Percentiles rank a stretch among this genome's conserved stretches.
Evolutionary conservation across 1,284 basidiomycete species (phyloP).

Genomic region (Abortiporus biennis): DNA sequence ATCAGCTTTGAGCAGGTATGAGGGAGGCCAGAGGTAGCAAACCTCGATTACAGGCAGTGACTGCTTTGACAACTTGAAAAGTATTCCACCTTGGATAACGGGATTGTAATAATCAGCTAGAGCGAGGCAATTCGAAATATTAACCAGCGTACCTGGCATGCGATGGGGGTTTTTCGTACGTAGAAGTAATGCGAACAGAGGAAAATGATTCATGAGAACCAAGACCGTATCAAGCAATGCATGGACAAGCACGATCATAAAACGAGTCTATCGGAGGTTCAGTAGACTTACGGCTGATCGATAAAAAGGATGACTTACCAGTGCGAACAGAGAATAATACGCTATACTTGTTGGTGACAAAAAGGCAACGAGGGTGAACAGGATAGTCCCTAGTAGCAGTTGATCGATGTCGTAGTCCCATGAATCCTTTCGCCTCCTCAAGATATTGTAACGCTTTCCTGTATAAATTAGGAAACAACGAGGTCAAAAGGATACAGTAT

Average conservation of each 20-base stretch:
- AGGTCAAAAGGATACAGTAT: neutral
- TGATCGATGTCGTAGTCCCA: slow-evolving; percentile 94
- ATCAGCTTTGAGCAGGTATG: neutral
- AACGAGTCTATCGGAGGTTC: slow-evolving; percentile 43
- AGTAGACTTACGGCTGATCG: too few species aligned
- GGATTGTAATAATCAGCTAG: neutral
- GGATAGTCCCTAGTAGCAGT: slow-evolving; percentile 87
- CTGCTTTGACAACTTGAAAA: neutral
- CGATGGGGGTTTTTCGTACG: slow-evolving; percentile 82
- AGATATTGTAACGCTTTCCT: slow-evolving; percentile 85
- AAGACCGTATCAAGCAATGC: slow-evolving; percentile 59
- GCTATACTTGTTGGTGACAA: slow-evolving; percentile 86
- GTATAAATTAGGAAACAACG: slow-evolving; percentile 1
- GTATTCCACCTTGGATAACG: slow-evolving; percentile 8
- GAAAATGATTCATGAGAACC: slow-evolving; percentile 85
- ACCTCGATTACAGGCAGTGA: slow-evolving; percentile 8
- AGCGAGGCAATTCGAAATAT: too few species aligned
- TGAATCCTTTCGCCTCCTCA: slow-evolving; percentile 80
- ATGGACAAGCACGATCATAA: slow-evolving; percentile 54
- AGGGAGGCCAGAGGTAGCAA: neutral
- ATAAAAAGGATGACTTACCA: slow-evolving; percentile 40
- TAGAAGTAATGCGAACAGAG: slow-evolving; percentile 84
- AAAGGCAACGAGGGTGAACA: slow-evolving; percentile 91
- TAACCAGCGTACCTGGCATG: slow-evolving; percentile 60
- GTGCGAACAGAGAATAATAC: slow-evolving; percentile 80